phyloP scores from a whole-genome alignment of 2,329 filamentous ascomycete species.

The Penicillium italicum region DNA sequence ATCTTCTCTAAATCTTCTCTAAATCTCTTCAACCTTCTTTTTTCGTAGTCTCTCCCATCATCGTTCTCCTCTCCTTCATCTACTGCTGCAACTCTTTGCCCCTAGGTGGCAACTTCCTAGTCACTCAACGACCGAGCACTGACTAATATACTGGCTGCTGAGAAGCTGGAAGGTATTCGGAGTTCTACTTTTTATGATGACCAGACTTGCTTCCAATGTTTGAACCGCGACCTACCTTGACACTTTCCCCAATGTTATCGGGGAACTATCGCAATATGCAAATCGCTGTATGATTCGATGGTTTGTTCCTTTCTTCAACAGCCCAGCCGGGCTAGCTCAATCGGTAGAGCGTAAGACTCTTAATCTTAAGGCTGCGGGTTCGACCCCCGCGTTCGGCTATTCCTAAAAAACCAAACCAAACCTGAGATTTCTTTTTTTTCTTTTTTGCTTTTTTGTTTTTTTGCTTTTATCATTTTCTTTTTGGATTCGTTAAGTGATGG shows the following conservation, averaged over 20 bases:
- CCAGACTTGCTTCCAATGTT: not conserved
- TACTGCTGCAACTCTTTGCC: not conserved
- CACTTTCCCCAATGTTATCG: too few species aligned
- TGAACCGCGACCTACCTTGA: not conserved
- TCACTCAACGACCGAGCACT: too few species aligned
- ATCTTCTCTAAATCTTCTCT: too few species aligned
- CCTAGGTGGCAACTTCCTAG: not conserved
- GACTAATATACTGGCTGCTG: not conserved
- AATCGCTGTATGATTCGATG: not conserved
- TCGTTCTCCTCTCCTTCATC: not conserved
- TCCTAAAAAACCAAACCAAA: slow-evolving; percentile 28
- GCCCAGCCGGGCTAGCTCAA: slow-evolving; percentile 47
- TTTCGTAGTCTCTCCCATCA: not conserved
- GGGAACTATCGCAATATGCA: accelerated
- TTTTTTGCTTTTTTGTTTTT: not conserved
- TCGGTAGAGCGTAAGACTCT: slow-evolving; percentile 50
- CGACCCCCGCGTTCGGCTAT: slow-evolving; percentile 43
- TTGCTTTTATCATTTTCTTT: too few species aligned
- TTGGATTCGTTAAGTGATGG: too few species aligned
- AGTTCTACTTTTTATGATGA: not conserved
- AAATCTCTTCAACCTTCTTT: too few species aligned
- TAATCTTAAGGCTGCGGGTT: slow-evolving; percentile 47
- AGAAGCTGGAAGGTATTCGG: not conserved
- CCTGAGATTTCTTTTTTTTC: slow-evolving; percentile 11
- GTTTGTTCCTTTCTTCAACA: not conserved